phyloP scores from a whole-genome alignment of 345 rosid genomes.

The Rhodamnia rubescens region DNA sequence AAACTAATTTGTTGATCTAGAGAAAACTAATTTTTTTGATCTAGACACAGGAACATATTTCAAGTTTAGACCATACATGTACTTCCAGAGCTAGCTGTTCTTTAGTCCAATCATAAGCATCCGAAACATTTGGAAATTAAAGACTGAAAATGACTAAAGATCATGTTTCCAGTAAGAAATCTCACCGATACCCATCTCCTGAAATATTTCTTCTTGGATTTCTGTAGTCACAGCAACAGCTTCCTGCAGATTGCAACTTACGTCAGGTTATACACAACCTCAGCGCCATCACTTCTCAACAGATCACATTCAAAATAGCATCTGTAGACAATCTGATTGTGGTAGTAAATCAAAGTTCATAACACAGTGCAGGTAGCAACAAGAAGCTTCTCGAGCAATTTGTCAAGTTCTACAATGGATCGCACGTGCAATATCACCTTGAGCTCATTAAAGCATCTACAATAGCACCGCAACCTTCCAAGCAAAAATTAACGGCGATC shows the following conservation, averaged over 20 bases:
- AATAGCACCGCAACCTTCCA: background rate
- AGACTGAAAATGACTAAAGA: background rate
- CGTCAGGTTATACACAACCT: background rate
- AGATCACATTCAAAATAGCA: background rate
- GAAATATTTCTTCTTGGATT: conserved; percentile 59
- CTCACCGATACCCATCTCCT: conserved; percentile 79
- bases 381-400: background rate
- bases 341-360: background rate
- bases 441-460: background rate
- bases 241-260: conserved; percentile 31
- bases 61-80: background rate
- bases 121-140: background rate
- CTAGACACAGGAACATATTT: background rate
- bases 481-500: background rate
- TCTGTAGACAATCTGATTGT: background rate
- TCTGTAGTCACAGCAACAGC: conserved; percentile 74
- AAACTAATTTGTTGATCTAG: background rate
- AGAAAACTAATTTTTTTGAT: background rate
- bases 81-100: background rate
- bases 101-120: background rate
- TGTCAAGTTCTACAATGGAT: background rate
- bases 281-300: background rate
- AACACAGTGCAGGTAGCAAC: background rate
- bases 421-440: background rate
- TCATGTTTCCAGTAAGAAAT: background rate